Evolutionary conservation across 2,329 filamentous ascomycete species (phyloP).

Genomic region (Torrubiella hemipterigena): DNA sequence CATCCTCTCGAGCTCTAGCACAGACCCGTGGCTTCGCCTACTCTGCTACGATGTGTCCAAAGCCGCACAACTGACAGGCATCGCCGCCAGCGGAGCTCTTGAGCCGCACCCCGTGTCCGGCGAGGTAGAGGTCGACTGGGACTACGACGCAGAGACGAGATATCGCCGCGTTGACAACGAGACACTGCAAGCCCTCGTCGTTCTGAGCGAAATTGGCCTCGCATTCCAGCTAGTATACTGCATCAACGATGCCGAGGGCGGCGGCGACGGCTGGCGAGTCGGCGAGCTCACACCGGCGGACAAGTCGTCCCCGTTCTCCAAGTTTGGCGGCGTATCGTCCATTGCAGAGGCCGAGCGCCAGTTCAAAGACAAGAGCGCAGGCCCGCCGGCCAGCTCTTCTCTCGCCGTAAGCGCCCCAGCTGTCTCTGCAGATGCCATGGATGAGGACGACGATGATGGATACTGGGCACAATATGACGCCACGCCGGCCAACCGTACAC

Average conservation of each 20-base stretch:
- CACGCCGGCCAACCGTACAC: slow-evolving; percentile 49
- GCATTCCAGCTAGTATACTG: slow-evolving; percentile 60
- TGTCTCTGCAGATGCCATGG: slow-evolving; percentile 26
- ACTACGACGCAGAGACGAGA: slow-evolving; percentile 47
- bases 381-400: slow-evolving; percentile 6
- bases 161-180: slow-evolving; percentile 64
- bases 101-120: slow-evolving; percentile 75
- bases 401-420: slow-evolving; percentile 2
- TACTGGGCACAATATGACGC: slow-evolving; percentile 74
- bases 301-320: slow-evolving; percentile 40
- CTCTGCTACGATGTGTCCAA: slow-evolving; percentile 55
- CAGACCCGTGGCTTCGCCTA: slow-evolving; percentile 61
- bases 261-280: slow-evolving; percentile 56
- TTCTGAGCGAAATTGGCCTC: slow-evolving; percentile 48
- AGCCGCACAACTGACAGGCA: slow-evolving; percentile 43
- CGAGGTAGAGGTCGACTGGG: slow-evolving; percentile 64
- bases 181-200: slow-evolving; percentile 58
- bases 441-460: slow-evolving; percentile 61
- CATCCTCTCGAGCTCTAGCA: slow-evolving; percentile 45
- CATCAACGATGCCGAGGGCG: slow-evolving; percentile 48
- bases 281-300: slow-evolving; percentile 56
- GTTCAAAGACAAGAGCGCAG: slow-evolving; percentile 22
- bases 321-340: slow-evolving; percentile 36
- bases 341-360: slow-evolving; percentile 50
- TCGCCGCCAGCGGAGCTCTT: slow-evolving; percentile 50